Conservation (phyloP, 352 stramenopile genomes). For the Phytophthora foliorum region DNA sequence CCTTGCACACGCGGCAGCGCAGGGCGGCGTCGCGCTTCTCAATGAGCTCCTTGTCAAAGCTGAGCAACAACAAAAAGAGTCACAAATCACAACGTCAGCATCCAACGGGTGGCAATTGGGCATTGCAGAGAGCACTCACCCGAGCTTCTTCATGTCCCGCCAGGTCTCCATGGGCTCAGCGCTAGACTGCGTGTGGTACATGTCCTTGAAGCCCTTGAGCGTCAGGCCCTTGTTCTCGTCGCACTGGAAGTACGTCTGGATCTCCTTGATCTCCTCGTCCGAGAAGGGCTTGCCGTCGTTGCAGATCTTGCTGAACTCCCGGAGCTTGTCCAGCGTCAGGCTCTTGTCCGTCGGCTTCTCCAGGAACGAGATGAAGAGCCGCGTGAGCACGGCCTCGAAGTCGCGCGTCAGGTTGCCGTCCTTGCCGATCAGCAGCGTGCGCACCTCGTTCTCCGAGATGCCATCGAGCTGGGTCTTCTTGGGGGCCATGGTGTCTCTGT, state of each 20-base stretch:
- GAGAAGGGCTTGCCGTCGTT: conserved; percentile 91
- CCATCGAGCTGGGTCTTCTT: conserved; percentile 63
- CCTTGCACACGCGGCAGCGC: conserved; percentile 86
- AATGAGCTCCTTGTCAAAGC: conserved; percentile 79
- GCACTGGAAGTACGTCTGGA: conserved; percentile 93
- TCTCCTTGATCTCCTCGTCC: conserved; percentile 91
- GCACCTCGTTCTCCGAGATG: conserved; percentile 87
- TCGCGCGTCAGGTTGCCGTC: conserved; percentile 86
- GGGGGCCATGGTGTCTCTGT: conserved; percentile 54
- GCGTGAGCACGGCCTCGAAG: conserved; percentile 88
- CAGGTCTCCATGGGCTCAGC: conserved; percentile 90
- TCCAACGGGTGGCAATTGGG: not conserved
- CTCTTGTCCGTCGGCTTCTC: conserved; percentile 83
- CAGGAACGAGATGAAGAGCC: conserved; percentile 89
- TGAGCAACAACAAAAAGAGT: conserved; percentile 22
- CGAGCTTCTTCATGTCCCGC: conserved; percentile 91
- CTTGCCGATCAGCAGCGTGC: conserved; percentile 84
- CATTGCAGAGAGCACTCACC: conserved; percentile 48
- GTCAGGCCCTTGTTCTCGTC: conserved; percentile 92
- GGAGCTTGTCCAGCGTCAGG: conserved; percentile 87
- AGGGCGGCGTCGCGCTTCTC: conserved; percentile 79
- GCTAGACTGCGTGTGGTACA: conserved; percentile 93
- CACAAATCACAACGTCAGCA: conserved; percentile 16
- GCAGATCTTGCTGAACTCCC: conserved; percentile 91
- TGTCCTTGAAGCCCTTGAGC: conserved; percentile 92